Evolutionary conservation across 2,329 filamentous ascomycete species (phyloP), one percentile per base, ranked within the genome.

Genomic region (Fusarium mundagurra): DNA sequence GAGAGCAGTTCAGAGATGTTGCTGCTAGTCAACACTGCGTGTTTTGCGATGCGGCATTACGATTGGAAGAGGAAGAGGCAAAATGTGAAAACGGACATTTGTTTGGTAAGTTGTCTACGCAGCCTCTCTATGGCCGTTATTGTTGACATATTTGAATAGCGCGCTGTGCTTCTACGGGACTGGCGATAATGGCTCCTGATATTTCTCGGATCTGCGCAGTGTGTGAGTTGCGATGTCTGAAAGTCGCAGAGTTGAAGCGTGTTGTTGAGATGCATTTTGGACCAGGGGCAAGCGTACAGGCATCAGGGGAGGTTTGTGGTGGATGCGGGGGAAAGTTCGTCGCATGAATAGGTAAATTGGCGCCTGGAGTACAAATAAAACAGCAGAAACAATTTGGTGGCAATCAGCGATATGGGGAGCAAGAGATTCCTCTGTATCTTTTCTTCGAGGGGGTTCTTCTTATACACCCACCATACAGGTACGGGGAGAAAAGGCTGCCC

Each of bases 181-280:
- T 91, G 13, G 86, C 88, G 18, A 88, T 91, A 70, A 82, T 88
- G 66, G 85, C 83, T 4, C 89, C 89, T 0, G 87, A 86, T 6
- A 83, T 87, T 53, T 90, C 88, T 1, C 83, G 85, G 39, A 85
- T 86, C 7, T 91, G 89, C 61, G 87, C 86, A 27, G 86, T 90
- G 6, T 91, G 89, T 73, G 86, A 85, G 22, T 79, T 84, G 33
- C 84, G 88, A 31, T 89, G 87, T 13, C 82, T 90, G 27, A 84
- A 85, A 51, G 78, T 83, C 0, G 81, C 83, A 9, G 83, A 86
- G 70, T 79, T 90, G 29, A 72, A 77, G 6, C 79, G 73, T 29
- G 77, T 84, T 18, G 82, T 82, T 5, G 68, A 76, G 39, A 70
- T 80, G 61, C 72, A 81, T 38, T 65, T 83, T 9, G 80, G 80